phyloP scores from a whole-genome alignment of 2,329 filamentous ascomycete species.

The Penicillium palitans region DNA sequence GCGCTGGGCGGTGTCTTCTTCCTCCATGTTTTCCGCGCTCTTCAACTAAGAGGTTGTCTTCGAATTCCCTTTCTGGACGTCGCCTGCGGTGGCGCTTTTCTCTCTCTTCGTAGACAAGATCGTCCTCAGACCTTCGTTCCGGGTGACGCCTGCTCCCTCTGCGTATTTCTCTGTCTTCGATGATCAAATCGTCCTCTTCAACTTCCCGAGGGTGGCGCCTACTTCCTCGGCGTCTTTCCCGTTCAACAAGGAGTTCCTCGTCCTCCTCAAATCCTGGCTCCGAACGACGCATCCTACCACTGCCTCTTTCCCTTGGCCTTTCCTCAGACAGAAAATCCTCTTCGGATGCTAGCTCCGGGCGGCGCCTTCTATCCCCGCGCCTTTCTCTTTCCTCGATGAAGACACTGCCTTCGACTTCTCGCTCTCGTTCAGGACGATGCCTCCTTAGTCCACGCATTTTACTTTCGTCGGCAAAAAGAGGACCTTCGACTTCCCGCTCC shows the following conservation, averaged over 20 bases:
- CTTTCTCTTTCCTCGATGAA: not conserved
- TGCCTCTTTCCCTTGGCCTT: slow-evolving; percentile 14
- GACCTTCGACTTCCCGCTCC: slow-evolving; percentile 24
- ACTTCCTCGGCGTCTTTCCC: not conserved
- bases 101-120: slow-evolving; percentile 1
- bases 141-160: slow-evolving; percentile 10
- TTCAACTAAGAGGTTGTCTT: not conserved
- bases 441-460: slow-evolving; percentile 3
- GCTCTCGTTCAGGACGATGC: not conserved
- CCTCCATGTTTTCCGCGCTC: not conserved
- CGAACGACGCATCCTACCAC: not conserved
- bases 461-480: slow-evolving; percentile 35
- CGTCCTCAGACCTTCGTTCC: slow-evolving; percentile 24
- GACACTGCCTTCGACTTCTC: slow-evolving; percentile 19
- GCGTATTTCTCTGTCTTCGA: slow-evolving; percentile 2
- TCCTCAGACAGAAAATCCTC: slow-evolving; percentile 29
- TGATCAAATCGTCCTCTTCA: not conserved
- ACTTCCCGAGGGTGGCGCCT: not conserved
- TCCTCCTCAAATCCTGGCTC: slow-evolving; percentile 24
- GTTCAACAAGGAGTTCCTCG: not conserved
- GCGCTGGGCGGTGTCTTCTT: slow-evolving; percentile 16
- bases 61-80: not conserved
- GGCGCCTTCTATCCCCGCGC: slow-evolving; percentile 13
- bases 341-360: slow-evolving; percentile 11
- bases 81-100: slow-evolving; percentile 1